Percentiles rank a stretch among this genome's conserved stretches.
phyloP scores from a whole-genome alignment of 2,329 filamentous ascomycete genomes.

The Phialemonium atrogriseum region DNA sequence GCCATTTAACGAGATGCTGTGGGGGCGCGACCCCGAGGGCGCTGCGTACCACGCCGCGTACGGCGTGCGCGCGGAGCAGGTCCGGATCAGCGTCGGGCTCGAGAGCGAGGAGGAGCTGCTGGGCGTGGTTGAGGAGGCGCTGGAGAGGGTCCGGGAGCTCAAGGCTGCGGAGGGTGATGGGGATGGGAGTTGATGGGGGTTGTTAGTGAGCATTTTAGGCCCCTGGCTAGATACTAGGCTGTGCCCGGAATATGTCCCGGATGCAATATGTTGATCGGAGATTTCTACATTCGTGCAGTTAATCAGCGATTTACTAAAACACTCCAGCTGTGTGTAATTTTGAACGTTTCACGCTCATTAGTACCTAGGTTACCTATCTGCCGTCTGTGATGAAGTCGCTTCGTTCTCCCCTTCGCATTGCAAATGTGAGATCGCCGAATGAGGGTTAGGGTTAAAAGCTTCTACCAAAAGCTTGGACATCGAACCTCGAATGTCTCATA shows the following conservation, averaged over 20 bases:
- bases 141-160: slow-evolving; percentile 18
- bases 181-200: background rate
- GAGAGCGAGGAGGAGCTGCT: slow-evolving; percentile 34
- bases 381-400: no score
- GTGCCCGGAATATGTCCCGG: no score
- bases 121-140: slow-evolving; percentile 26
- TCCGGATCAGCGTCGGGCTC: slow-evolving; percentile 38
- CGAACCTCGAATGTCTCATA: slow-evolving; percentile 2
- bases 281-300: no score
- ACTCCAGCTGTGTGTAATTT: no score
- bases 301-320: no score
- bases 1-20: slow-evolving; percentile 37
- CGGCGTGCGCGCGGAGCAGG: slow-evolving; percentile 29
- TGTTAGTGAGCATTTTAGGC: background rate
- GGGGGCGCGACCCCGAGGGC: slow-evolving; percentile 28
- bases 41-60: slow-evolving; percentile 26
- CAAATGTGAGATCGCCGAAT: no score
- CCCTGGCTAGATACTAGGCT: no score
- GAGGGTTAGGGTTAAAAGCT: slow-evolving; percentile 7
- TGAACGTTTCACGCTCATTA: no score
- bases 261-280: no score
- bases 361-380: no score
- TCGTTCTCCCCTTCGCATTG: no score
- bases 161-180: background rate
- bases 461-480: background rate